A percentile compares a stretch with the other conserved stretches of the same genome.
phyloP scores from a whole-genome alignment of 2,329 filamentous ascomycete species.

The Tolypocladium amazonense region DNA sequence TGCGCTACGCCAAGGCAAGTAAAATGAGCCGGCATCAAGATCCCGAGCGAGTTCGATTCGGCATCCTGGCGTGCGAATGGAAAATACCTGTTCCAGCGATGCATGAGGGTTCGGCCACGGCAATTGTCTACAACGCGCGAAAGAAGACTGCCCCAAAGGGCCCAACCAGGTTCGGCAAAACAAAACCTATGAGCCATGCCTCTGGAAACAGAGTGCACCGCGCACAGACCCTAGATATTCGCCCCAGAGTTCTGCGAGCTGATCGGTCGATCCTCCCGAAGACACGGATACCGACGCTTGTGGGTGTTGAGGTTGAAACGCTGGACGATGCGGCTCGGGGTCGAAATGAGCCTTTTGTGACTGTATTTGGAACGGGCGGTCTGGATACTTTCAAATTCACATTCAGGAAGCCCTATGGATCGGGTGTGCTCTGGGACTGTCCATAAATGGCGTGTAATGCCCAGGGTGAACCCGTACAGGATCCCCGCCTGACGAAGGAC shows the following conservation, averaged over 20 bases:
- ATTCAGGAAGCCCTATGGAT: neutral
- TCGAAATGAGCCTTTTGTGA: neutral
- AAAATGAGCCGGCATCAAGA: conserved; percentile 17
- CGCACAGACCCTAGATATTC: neutral
- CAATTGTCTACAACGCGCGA: neutral
- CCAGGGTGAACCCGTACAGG: neutral
- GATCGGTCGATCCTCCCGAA: neutral
- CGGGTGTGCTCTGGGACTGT: neutral
- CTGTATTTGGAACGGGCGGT: neutral
- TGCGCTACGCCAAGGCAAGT: conserved; percentile 23
- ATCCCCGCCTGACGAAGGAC: neutral
- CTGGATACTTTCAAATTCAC: neutral
- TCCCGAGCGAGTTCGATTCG: conserved; percentile 28
- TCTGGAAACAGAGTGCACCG: neutral
- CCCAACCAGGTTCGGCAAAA: neutral
- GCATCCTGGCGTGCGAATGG: conserved; percentile 32
- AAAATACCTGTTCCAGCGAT: conserved; percentile 7
- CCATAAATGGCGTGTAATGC: neutral
- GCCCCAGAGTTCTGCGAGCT: neutral
- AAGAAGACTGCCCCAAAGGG: neutral
- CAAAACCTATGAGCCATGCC: no score
- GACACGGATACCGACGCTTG: neutral
- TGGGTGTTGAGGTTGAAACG: neutral
- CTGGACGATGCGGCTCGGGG: neutral
- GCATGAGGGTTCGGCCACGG: neutral